phyloP scores from a whole-genome alignment of 176 grass and related monocot genomes.

The Bolboschoenus planiculmis region DNA sequence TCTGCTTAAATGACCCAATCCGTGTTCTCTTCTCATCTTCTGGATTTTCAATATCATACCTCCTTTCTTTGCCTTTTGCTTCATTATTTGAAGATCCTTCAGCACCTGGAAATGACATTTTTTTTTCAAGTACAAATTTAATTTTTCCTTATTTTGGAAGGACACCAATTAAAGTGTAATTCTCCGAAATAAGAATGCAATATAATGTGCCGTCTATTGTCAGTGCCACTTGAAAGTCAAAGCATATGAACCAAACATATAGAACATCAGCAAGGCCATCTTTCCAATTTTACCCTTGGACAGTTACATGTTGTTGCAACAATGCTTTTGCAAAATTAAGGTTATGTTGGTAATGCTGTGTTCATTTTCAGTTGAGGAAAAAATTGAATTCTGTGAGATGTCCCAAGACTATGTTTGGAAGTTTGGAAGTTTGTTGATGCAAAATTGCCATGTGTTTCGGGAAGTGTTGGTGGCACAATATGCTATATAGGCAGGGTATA shows the following conservation, averaged over 20 bases:
- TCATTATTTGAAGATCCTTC: conserved; percentile 48
- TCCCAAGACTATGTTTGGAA: neutral
- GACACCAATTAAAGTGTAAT: neutral
- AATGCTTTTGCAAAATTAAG: neutral
- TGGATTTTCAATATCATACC: conserved; percentile 44
- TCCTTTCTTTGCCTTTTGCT: conserved; percentile 35
- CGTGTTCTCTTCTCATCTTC: conserved; percentile 50
- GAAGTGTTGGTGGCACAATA: neutral
- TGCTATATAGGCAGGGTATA: neutral
- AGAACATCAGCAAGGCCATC: neutral
- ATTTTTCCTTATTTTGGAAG: neutral
- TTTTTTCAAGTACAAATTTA: neutral
- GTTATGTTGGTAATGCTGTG: neutral
- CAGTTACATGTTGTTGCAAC: neutral
- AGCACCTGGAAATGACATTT: conserved; percentile 28
- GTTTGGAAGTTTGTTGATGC: neutral
- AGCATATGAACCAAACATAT: neutral
- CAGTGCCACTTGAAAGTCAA: neutral
- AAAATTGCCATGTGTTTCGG: neutral
- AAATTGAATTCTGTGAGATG: neutral
- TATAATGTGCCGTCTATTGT: neutral
- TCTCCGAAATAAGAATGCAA: neutral
- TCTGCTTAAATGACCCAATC: conserved; percentile 49
- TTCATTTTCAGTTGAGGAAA: neutral
- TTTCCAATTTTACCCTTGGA: conserved; percentile 2